Percentiles rank a stretch among this genome's conserved stretches.
phyloP scores from a whole-genome alignment of 2,329 filamentous ascomycete genomes.

The Nemania diffusa region DNA sequence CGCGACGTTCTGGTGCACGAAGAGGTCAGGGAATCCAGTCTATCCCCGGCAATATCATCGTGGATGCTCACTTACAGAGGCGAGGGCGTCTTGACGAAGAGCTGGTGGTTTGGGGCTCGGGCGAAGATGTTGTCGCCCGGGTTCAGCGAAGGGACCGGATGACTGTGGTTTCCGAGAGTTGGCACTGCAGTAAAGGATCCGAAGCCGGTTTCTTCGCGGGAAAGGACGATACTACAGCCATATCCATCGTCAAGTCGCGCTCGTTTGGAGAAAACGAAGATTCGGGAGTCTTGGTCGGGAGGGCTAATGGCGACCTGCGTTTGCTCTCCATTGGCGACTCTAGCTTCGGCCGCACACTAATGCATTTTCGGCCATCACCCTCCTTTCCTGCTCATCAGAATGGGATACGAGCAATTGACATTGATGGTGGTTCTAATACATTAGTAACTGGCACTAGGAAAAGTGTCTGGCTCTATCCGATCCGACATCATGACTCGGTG shows the following conservation, averaged over 20 bases:
- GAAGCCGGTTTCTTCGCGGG: constrained; percentile 55
- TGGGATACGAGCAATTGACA: constrained; percentile 53
- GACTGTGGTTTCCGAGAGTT: constrained; percentile 42
- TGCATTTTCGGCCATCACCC: constrained; percentile 38
- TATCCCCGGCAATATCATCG: constrained; percentile 57
- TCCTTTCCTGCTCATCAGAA: constrained; percentile 36
- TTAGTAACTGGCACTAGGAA: constrained; percentile 52
- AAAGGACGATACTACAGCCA: constrained; percentile 60
- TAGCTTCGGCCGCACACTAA: constrained; percentile 46
- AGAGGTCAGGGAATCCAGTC: constrained; percentile 45
- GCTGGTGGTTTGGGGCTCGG: constrained; percentile 61
- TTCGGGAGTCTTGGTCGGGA: constrained; percentile 57
- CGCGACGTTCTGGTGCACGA: constrained; percentile 20
- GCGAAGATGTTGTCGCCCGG: constrained; percentile 61
- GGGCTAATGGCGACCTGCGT: constrained; percentile 61
- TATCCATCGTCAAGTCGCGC: constrained; percentile 56
- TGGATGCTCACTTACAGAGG: constrained; percentile 57
- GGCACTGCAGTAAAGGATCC: constrained; percentile 55
- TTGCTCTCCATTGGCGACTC: constrained; percentile 55
- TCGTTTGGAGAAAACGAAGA: constrained; percentile 32
- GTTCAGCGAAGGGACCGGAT: constrained; percentile 48
- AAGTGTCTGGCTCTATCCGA: constrained; percentile 50
- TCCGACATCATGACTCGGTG: constrained; percentile 36
- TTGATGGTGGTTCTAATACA: constrained; percentile 42
- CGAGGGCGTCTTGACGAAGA: constrained; percentile 53